Evolutionary conservation across 2,329 filamentous ascomycete genomes (phyloP).

Genomic region (Hypomyces perniciosus): DNA sequence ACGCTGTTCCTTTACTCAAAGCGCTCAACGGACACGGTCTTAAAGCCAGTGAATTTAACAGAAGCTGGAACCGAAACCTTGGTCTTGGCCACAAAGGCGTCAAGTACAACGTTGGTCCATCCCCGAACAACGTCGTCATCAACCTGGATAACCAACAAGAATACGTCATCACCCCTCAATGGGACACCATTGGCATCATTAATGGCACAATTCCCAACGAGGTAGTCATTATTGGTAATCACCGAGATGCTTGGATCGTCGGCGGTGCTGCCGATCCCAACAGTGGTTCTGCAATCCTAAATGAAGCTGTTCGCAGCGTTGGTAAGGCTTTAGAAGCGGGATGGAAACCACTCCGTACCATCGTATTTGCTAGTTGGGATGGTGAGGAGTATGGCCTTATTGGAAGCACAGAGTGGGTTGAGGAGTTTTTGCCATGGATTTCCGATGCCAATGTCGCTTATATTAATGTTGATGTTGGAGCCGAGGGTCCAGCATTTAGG

Average conservation of each 20-base stretch:
- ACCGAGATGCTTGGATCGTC: constrained; percentile 83
- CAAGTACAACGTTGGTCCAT: constrained; percentile 78
- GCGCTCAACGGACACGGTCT: constrained; percentile 86
- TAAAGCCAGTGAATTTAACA: constrained; percentile 65
- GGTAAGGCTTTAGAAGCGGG: constrained; percentile 59
- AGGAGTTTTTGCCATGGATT: constrained; percentile 82
- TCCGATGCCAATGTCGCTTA: constrained; percentile 69
- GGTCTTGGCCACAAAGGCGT: constrained; percentile 76
- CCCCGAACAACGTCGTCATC: constrained; percentile 63
- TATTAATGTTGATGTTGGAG: constrained; percentile 76
- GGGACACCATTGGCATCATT: constrained; percentile 89
- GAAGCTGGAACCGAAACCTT: constrained; percentile 62
- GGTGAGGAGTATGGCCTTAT: constrained; percentile 81
- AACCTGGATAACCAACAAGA: constrained; percentile 75
- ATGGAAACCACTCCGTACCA: constrained; percentile 66
- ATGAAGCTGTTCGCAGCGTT: constrained; percentile 72
- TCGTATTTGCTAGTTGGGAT: constrained; percentile 83
- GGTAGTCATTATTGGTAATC: constrained; percentile 85
- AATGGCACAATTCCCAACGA: constrained; percentile 82
- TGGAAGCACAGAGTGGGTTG: constrained; percentile 88
- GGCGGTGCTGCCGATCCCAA: constrained; percentile 82
- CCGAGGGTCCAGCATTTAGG: constrained; percentile 57
- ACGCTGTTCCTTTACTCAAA: constrained; percentile 81
- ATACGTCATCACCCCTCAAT: constrained; percentile 74
- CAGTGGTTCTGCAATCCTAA: constrained; percentile 71